Conservation (phyloP, 2,329 filamentous ascomycete genomes). For the Fusarium brevicatenulatum region DNA sequence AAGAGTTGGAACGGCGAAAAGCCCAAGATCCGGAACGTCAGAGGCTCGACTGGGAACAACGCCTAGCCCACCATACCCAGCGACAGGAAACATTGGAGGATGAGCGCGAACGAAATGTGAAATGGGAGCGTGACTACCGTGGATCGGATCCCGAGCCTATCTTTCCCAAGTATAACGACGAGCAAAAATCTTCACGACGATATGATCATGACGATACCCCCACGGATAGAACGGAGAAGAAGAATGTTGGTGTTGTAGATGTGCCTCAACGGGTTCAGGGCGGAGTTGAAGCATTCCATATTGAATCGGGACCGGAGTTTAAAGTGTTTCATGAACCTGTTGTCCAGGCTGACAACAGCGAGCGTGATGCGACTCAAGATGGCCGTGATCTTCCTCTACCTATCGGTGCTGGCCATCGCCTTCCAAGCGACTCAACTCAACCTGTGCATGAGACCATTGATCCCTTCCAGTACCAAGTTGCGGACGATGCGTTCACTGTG, state of each 20-base stretch:
- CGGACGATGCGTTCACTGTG: constrained; percentile 62
- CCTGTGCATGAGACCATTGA: constrained; percentile 54
- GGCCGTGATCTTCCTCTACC: constrained; percentile 42
- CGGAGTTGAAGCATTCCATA: constrained; percentile 43
- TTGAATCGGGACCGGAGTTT: constrained; percentile 46
- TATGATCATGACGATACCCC: constrained; percentile 48
- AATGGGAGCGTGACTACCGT: constrained; percentile 41
- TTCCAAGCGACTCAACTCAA: constrained; percentile 40
- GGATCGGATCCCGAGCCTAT: constrained; percentile 46
- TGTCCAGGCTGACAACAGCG: constrained; percentile 38
- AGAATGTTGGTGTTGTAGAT: constrained; percentile 41
- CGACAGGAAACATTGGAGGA: constrained; percentile 29
- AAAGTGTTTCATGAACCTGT: constrained; percentile 38
- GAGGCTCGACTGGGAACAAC: constrained; percentile 14
- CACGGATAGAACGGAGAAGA: constrained; percentile 41
- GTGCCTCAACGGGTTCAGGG: constrained; percentile 40
- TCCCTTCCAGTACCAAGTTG: constrained; percentile 68
- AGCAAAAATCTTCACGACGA: constrained; percentile 47
- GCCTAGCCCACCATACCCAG: constrained; percentile 12
- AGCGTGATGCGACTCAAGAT: constrained; percentile 42
- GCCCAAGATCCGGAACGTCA: background rate
- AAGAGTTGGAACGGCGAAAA: constrained; percentile 6
- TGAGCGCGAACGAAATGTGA: constrained; percentile 32
- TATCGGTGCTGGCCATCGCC: constrained; percentile 44
- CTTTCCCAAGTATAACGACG: constrained; percentile 44